Evolutionary conservation across 1,284 basidiomycete species (phyloP).

Genomic region (Trichosporon ovoides): DNA sequence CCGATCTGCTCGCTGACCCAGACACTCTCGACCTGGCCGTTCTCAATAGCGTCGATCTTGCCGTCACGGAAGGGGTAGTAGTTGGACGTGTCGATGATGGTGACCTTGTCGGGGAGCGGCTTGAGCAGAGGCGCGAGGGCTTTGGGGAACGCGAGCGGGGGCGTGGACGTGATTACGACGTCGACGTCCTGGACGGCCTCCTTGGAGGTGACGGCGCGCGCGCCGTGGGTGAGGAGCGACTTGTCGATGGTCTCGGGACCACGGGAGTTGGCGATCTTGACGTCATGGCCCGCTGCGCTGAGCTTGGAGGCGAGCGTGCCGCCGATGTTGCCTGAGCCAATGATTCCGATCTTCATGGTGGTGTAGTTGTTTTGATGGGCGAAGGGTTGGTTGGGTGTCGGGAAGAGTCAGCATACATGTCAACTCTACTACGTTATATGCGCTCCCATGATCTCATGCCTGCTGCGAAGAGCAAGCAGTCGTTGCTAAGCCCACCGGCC

Average conservation of each 20-base stretch:
- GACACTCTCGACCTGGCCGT: conserved; percentile 5
- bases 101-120: background rate
- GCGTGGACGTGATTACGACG: conserved; percentile 1
- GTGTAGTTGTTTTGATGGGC: too few species aligned
- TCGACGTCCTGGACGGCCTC: conserved; percentile 7
- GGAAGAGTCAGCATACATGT: too few species aligned
- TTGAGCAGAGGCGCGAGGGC: background rate
- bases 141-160: background rate
- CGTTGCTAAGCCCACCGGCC: too few species aligned
- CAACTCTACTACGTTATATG: too few species aligned
- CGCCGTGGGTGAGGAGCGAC: background rate
- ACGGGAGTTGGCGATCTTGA: conserved; percentile 10
- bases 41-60: background rate
- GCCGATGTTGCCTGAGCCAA: conserved; percentile 7
- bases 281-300: background rate
- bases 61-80: conserved; percentile 6
- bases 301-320: background rate
- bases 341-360: conserved; percentile 9
- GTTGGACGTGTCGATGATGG: conserved; percentile 8
- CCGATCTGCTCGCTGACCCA: background rate
- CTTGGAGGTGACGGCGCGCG: background rate
- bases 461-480: too few species aligned
- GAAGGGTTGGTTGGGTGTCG: too few species aligned
- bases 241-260: background rate
- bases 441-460: too few species aligned